Conservation (phyloP, 257 asterid species). For the Echites panduratus region DNA sequence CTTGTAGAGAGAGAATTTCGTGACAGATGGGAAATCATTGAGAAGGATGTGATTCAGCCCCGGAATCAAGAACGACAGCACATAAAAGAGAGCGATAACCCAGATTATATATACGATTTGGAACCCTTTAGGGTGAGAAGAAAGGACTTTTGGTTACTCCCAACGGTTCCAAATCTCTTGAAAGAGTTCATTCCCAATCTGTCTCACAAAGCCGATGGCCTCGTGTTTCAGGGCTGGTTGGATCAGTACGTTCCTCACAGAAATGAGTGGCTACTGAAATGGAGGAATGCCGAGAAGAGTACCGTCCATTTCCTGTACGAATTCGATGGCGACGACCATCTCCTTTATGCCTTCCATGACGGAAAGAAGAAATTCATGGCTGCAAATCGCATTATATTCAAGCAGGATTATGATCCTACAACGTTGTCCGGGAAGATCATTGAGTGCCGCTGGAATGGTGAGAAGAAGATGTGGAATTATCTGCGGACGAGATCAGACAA, state of each 20-base stretch:
- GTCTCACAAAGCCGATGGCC: conserved; percentile 63
- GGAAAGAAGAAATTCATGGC: conserved; percentile 60
- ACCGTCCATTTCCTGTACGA: conserved; percentile 71
- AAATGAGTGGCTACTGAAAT: conserved; percentile 59
- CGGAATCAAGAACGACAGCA: conserved; percentile 51
- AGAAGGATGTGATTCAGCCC: conserved; percentile 76
- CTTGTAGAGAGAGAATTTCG: conserved; percentile 67
- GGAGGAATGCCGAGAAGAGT: conserved; percentile 64
- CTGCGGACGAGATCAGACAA: background rate
- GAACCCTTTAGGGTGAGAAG: conserved; percentile 93
- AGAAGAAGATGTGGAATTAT: background rate
- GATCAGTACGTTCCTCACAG: conserved; percentile 66
- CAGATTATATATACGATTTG: conserved; percentile 63
- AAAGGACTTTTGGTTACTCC: conserved; percentile 79
- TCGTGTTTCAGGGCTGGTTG: conserved; percentile 49
- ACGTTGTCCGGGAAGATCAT: background rate
- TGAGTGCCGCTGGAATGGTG: background rate
- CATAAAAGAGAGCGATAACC: conserved; percentile 44
- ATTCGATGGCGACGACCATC: conserved; percentile 49
- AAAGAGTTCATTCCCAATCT: conserved; percentile 74
- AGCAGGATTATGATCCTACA: conserved; percentile 9
- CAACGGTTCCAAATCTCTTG: conserved; percentile 65
- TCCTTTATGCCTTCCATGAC: conserved; percentile 40
- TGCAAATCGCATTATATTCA: conserved; percentile 45
- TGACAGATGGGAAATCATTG: conserved; percentile 85